Evolutionary conservation across 768 basidiomycete species (phyloP).

Genomic region (Suillus plorans): DNA sequence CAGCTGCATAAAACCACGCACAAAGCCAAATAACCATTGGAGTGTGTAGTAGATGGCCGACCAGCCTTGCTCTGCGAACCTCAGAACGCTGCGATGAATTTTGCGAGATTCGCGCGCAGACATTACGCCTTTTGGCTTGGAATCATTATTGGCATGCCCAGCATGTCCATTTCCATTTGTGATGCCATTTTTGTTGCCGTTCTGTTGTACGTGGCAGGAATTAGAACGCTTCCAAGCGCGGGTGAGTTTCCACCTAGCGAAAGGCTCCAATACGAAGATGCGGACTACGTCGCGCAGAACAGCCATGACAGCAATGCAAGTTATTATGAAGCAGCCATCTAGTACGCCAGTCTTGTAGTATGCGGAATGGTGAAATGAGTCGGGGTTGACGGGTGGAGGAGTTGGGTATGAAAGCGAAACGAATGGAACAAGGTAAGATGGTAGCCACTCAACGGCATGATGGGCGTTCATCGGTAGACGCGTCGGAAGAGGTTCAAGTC

Average conservation of each 20-base stretch:
- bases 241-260: slow-evolving; percentile 75
- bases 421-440: slow-evolving; percentile 62
- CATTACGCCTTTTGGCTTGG: slow-evolving; percentile 17
- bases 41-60: slow-evolving; percentile 74
- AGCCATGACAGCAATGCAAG: slow-evolving; percentile 88
- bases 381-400: slow-evolving; percentile 51
- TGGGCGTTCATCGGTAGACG: slow-evolving; percentile 36
- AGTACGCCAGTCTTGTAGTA: slow-evolving; percentile 74
- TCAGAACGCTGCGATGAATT: slow-evolving; percentile 68
- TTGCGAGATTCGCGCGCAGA: slow-evolving; percentile 51
- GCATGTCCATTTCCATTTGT: slow-evolving; percentile 36
- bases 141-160: slow-evolving; percentile 23
- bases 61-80: slow-evolving; percentile 98
- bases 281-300: slow-evolving; percentile 77
- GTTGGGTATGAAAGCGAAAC: slow-evolving; percentile 72
- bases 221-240: slow-evolving; percentile 42
- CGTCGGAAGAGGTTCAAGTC: slow-evolving; percentile 18
- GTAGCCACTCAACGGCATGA: slow-evolving; percentile 42
- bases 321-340: slow-evolving; percentile 78
- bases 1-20: slow-evolving; percentile 45
- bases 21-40: slow-evolving; percentile 79
- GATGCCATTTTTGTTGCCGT: slow-evolving; percentile 30
- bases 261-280: slow-evolving; percentile 72
- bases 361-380: slow-evolving; percentile 68
- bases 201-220: slow-evolving; percentile 16